Evolutionary conservation across 2,329 filamentous ascomycete species (phyloP).

Genomic region (Colletotrichum graminicola): DNA sequence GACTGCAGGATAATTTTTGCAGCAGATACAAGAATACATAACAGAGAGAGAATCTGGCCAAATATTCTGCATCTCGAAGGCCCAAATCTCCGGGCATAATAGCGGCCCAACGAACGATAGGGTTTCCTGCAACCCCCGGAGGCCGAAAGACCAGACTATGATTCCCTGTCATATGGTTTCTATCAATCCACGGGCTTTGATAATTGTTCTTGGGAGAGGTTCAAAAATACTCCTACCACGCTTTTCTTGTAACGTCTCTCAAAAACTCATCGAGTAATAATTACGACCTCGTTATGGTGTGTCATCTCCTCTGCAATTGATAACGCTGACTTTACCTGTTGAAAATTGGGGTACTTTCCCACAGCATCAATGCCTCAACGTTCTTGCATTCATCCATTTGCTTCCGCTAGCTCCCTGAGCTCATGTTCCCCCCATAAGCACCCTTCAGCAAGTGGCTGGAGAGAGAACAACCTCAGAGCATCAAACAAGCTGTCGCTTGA

Average conservation of each 20-base stretch:
- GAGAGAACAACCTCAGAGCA: neutral
- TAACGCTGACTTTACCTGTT: conserved; percentile 16
- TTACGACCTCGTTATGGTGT: neutral
- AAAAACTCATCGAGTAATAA: neutral
- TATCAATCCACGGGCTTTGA: neutral
- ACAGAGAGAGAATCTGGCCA: neutral
- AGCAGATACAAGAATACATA: neutral
- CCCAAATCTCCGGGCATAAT: conserved; percentile 2
- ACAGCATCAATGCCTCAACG: neutral
- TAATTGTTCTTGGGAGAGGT: neutral
- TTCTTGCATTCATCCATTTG: neutral
- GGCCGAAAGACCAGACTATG: conserved; percentile 9
- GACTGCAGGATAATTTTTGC: neutral
- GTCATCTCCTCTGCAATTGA: neutral
- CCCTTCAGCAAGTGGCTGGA: conserved; percentile 10
- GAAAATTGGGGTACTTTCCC: neutral
- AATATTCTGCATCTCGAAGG: neutral
- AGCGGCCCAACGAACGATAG: neutral
- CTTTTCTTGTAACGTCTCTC: neutral
- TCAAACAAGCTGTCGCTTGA: neutral
- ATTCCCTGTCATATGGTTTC: neutral
- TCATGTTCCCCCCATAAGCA: neutral
- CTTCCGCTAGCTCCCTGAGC: neutral
- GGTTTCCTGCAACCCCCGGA: conserved; percentile 25
- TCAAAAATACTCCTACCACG: neutral